These are phyloP conservation scores for Crithidia bombi DNA, from an alignment of 208 protist genomes.

Conservation along the genomic window DNA sequence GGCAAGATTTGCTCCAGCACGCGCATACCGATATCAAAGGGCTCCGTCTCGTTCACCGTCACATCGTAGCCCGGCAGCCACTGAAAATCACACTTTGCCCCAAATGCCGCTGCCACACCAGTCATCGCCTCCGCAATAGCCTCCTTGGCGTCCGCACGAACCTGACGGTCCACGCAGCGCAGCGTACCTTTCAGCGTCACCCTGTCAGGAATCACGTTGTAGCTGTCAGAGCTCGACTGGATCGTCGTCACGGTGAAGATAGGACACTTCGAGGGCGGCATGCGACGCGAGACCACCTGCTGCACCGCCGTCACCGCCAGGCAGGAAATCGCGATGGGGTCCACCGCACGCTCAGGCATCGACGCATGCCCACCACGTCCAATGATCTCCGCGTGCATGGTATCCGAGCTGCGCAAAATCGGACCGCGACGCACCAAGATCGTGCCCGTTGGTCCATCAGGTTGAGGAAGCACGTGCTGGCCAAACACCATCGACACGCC, in stretches of 20 bases:
- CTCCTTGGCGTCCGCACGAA: constrained; percentile 34
- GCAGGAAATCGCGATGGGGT: constrained; percentile 52
- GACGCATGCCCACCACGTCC: constrained; percentile 68
- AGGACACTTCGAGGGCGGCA: constrained; percentile 39
- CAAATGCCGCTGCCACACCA: constrained; percentile 33
- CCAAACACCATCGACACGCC: constrained; percentile 69
- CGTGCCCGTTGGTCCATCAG: constrained; percentile 22
- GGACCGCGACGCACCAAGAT: constrained; percentile 34
- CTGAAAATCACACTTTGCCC: constrained; percentile 38
- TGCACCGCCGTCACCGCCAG: constrained; percentile 54
- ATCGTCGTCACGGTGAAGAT: constrained; percentile 53
- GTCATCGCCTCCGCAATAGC: constrained; percentile 39
- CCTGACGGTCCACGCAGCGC: constrained; percentile 40
- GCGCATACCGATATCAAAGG: constrained; percentile 43
- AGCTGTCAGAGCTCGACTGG: constrained; percentile 46
- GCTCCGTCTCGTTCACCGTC: constrained; percentile 45
- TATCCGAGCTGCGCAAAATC: constrained; percentile 34
- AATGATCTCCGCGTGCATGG: constrained; percentile 40
- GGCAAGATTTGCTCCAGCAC: constrained; percentile 37
- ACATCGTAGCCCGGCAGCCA: constrained; percentile 49
- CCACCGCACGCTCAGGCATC: constrained; percentile 51
- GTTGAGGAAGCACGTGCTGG: constrained; percentile 34
- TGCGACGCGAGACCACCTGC: constrained; percentile 54
- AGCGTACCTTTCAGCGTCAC: constrained; percentile 55
- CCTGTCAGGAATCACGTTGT: constrained; percentile 64